Base-by-base conservation (phyloP, 2,329 filamentous ascomycete species). In the Alternaria sp. region DNA sequence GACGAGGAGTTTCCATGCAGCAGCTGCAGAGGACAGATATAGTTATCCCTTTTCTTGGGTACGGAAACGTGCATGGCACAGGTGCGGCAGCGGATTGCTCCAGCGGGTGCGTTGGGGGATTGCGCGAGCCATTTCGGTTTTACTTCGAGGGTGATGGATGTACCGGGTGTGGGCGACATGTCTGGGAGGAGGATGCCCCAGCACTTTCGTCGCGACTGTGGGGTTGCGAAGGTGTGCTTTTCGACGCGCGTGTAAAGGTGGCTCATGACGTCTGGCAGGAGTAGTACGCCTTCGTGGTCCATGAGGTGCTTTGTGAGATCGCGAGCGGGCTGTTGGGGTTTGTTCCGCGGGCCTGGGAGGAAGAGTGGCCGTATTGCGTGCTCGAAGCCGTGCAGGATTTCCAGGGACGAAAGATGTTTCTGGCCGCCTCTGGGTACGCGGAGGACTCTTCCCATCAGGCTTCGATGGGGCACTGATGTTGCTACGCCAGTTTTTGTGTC, bases 41-140 rank as follows among this genome's bases (percentile, higher is more conserved):
- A 75, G 9, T 47, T 65, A 12, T 65, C 62, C 43, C 57, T 54
- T 17, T 70, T 58, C 28, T 69, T 62, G 44, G 67, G 36, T 63
- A 68, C 78, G 1, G 76, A 74, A 1, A 81, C 79, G 25, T 81
- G 78, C 60, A 84, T 65, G 0, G 83, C 83, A 66, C 83, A 85
- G 3, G 82, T 84, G 5, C 83, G 79, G 63, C 83, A 85, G 13
- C 82, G 77, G 17, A 72, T 75, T 1, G 83, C 76, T 25, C 72
- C 59, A 5, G 50, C 10, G 1, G 82, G 82, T 6, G 83, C 83
- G 56, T 79, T 80, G 2, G 82, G 82, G 6, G 83, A 84, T 58
- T 84, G 83, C 7, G 70, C 61, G 3, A 85, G 75, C 83, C 83
- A 85, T 59, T 85, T 85, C 0, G 83, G 82, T 62, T 85, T 85